Evolutionary conservation across 768 basidiomycete species (phyloP), one percentile per base, ranked within the genome.

Genomic region (Termitomyces sp.): DNA sequence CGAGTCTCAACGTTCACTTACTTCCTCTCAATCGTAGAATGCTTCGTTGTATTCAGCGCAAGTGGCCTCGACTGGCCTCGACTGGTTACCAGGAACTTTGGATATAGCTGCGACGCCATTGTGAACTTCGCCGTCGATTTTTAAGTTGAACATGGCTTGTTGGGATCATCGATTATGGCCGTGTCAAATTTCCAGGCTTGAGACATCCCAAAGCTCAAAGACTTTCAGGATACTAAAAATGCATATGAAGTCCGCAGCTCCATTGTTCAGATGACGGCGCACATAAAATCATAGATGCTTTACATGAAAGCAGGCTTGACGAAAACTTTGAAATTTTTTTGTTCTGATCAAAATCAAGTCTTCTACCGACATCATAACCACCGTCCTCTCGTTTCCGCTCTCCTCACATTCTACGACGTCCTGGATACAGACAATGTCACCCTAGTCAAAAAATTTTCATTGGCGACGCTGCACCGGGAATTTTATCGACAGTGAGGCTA

Each of bases 31-130:
- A 9, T 84, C 11, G 14, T 5, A 84, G 56, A 64, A 75, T 8
- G 82, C 93, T 0, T 85, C 86, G 85, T 85, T 15, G 91, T 98
- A 4, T 82, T 98, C 5, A 96, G 96, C 26, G 97, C 94, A 17
- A 97, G 97, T 0, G 97, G 96, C 8, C 78, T 98, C 10, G 96
- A 97, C 6, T 98, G 95, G 68, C 94, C 33, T 11, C 33, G 3
- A 11, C 33, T 33, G 33, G 40, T 76, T 99, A 46, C 93, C 96
- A 66, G 92, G 85, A 3, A 90, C 92, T 7, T 89, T 92, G 11
- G 97, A 96, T 23, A 79, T 98, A 1, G 96, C 96, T 91, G 63
- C 60, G 87, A 65, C 44, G 38, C 23, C 38, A 47, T 55, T 23
- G 15, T 11, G 26, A 35, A 47, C 3, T 11, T n/a, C 14, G 14